Evolutionary conservation across 805 yeast genomes (phyloP).

Genomic region (Phaffomyces thermotolerans): DNA sequence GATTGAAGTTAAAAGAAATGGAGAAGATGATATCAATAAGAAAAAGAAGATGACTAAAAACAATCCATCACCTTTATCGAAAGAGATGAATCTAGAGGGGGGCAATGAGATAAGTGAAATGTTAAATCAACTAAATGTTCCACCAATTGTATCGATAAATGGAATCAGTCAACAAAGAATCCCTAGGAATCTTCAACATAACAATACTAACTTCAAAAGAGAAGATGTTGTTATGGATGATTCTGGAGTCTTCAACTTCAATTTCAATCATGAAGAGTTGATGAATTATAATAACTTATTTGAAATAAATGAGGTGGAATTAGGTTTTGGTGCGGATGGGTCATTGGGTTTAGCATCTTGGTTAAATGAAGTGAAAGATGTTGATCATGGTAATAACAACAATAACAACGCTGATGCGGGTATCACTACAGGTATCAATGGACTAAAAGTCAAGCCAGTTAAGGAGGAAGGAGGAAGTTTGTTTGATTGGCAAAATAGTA

Average conservation of each 20-base stretch:
- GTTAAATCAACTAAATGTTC: slow-evolving; percentile 22
- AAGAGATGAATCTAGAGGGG: neutral
- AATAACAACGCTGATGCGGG: too few relatives aligned
- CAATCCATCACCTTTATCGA: slow-evolving; percentile 12
- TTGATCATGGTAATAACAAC: too few relatives aligned
- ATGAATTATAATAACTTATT: slow-evolving; percentile 7
- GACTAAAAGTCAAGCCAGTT: neutral
- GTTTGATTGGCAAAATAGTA: slow-evolving; percentile 22
- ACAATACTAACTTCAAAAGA: slow-evolving; percentile 6
- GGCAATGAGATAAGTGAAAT: slow-evolving; percentile 19
- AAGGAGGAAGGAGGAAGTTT: slow-evolving; percentile 8
- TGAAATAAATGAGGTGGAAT: slow-evolving; percentile 21
- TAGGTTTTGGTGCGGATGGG: slow-evolving; percentile 76
- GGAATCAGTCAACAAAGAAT: slow-evolving; percentile 5
- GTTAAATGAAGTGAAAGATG: slow-evolving; percentile 30
- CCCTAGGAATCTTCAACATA: slow-evolving; percentile 2
- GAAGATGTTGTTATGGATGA: neutral
- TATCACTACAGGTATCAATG: too few relatives aligned
- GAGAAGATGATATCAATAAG: slow-evolving; percentile 4
- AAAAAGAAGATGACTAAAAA: slow-evolving; percentile 7
- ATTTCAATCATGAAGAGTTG: slow-evolving; percentile 7
- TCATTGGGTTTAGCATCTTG: slow-evolving; percentile 70
- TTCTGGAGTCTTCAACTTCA: neutral
- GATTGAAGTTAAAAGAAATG: slow-evolving; percentile 1
- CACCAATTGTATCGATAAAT: slow-evolving; percentile 19